Base-by-base conservation (phyloP, 176 grass and related monocot species). In the Carex parvula region DNA sequence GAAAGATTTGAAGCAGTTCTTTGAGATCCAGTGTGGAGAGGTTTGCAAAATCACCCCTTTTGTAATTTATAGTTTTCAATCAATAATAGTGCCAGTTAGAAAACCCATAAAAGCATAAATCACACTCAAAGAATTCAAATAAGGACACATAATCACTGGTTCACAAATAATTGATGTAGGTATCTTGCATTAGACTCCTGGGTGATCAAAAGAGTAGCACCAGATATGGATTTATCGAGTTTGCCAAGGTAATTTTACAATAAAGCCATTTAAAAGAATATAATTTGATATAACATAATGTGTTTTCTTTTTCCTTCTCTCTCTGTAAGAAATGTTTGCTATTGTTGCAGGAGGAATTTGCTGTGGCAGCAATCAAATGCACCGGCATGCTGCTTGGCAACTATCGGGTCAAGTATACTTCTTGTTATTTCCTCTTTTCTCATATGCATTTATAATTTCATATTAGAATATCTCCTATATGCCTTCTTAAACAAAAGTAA, bases 161-260 rank as follows among this genome's bases (percentile, higher is more conserved):
- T 71, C 68, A 46, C 46, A 50, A 50, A 50, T 10, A 50, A 26
- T 79, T 53, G 50, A 56, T 79, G 44, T 29, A 79, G 74, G 74
- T 79, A 7, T 79, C 74, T 79, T 16, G 74, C 26, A 56, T 79
- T 30, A 79, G 54, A 79, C 50, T 79, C 29, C 74, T 79, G 3
- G 41, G 17, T 15, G 74, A 79, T 58, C 29, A 17, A 33, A 13
- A 44, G 3, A 32, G 24, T 1, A 58, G 18, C 54, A 79, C 74
- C n/a, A 29, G 74, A 16, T 55, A 57, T 79, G 74, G 41, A 56
- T 79, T 79, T 79, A 16, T 79, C 12, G 74, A 79, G 29, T 79
- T 79, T 79, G 54, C 18, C 74, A 79, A 79, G 74, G 74, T 79
- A 79, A 79, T 30, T 79, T 71, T 44, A 8, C 68, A 46, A n/a